These are phyloP conservation scores for Bigelowiella natans DNA, from an alignment of 78 protist species.

Conservation along the genomic window DNA sequence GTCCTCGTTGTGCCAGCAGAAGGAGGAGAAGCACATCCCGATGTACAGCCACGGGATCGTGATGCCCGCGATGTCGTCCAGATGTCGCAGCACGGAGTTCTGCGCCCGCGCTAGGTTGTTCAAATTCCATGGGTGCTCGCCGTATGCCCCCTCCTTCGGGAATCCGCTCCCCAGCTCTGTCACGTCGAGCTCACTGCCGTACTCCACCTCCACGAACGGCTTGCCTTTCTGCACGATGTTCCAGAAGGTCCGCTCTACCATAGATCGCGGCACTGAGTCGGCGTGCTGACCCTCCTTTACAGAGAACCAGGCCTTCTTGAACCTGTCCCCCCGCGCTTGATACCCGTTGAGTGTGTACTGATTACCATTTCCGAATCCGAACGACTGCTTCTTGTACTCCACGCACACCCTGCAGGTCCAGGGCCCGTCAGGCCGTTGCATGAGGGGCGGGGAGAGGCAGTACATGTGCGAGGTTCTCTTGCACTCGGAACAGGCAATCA, in stretches of 20 bases:
- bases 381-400: neutral
- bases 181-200: neutral
- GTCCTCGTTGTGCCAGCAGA: constrained; percentile 54
- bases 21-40: constrained; percentile 76
- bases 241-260: neutral
- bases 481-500: neutral
- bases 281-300: neutral
- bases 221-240: neutral
- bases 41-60: constrained; percentile 60
- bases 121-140: constrained; percentile 20
- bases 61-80: constrained; percentile 24
- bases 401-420: neutral
- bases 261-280: neutral
- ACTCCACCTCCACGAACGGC: neutral
- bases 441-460: neutral
- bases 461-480: too few relatives aligned
- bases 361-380: neutral
- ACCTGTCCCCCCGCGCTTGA: neutral
- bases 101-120: constrained; percentile 9
- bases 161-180: neutral
- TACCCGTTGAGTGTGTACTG: neutral
- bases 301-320: neutral
- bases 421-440: neutral
- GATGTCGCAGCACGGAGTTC: neutral
- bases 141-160: neutral